These are phyloP conservation scores for Aureobasidium sp. DNA, from an alignment of 2,329 filamentous ascomycete species.

Conservation along the genomic window DNA sequence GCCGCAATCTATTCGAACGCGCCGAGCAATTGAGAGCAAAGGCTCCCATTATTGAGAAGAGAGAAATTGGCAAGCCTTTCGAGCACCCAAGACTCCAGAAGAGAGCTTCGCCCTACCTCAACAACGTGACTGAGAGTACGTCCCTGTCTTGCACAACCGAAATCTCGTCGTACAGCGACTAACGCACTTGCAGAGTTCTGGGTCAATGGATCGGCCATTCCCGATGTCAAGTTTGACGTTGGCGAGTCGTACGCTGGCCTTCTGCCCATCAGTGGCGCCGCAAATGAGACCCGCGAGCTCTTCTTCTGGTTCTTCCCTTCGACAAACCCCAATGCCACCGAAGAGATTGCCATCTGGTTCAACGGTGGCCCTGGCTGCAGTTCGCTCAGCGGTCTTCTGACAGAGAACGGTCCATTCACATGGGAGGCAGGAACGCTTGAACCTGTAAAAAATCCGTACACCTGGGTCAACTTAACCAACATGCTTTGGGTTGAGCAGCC, in stretches of 20 bases:
- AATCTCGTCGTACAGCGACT: not conserved
- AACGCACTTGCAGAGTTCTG: conserved; percentile 17
- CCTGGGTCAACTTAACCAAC: conserved; percentile 60
- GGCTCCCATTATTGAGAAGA: conserved; percentile 15
- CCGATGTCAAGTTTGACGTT: conserved; percentile 39
- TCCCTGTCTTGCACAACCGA: not conserved
- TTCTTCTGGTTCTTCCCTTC: conserved; percentile 48
- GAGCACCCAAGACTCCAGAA: conserved; percentile 17
- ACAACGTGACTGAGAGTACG: conserved; percentile 17
- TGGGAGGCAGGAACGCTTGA: conserved; percentile 38
- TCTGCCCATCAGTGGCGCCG: conserved; percentile 24
- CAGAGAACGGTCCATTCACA: conserved; percentile 38
- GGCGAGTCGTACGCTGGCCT: conserved; percentile 37
- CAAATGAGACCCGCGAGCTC: conserved; percentile 27
- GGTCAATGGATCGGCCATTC: conserved; percentile 26
- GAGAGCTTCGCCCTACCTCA: conserved; percentile 18
- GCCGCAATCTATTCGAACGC: conserved; percentile 14
- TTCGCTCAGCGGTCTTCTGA: conserved; percentile 38
- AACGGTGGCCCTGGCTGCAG: conserved; percentile 37
- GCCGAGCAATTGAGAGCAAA: conserved; percentile 4
- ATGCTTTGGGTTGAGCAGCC: conserved; percentile 56
- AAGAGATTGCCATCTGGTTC: conserved; percentile 34
- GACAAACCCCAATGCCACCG: conserved; percentile 36
- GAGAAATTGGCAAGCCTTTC: conserved; percentile 14
- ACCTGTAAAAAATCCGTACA: conserved; percentile 39